Conservation (phyloP, 805 yeast genomes). For the Suhomyces xylopsoci region DNA sequence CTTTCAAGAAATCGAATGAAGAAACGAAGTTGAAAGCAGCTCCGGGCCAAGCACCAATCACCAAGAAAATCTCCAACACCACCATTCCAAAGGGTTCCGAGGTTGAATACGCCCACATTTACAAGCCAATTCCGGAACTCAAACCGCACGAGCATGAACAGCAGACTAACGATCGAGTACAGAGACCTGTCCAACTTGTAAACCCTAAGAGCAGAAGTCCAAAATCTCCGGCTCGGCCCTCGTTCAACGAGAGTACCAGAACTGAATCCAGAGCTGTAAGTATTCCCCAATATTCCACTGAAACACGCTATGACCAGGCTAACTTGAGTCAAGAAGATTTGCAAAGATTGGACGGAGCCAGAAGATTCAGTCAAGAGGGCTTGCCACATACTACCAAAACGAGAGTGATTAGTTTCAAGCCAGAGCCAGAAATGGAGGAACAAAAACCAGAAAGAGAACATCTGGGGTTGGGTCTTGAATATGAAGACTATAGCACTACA, state of each 20-base stretch:
- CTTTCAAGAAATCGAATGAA: conserved; percentile 5
- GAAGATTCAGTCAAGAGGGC: not conserved
- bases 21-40: not conserved
- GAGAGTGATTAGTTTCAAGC: not conserved
- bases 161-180: not conserved
- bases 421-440: not conserved
- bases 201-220: not conserved
- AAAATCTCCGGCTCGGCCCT: not conserved
- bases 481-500: not conserved
- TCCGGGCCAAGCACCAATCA: not conserved
- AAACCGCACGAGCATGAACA: not conserved
- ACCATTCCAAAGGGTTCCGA: conserved; percentile 24
- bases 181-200: not conserved
- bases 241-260: not conserved
- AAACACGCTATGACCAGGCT: not conserved
- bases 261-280: not conserved
- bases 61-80: conserved; percentile 14
- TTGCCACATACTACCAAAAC: not conserved
- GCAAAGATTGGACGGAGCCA: not conserved
- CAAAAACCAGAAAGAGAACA: not conserved
- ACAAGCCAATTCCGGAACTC: conserved; percentile 24
- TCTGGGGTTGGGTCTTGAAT: not conserved
- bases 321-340: not conserved
- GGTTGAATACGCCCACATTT: conserved; percentile 18
- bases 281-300: conserved; percentile 1